Conservation (phyloP, 768 basidiomycete species). For the Boletus huronensis region DNA sequence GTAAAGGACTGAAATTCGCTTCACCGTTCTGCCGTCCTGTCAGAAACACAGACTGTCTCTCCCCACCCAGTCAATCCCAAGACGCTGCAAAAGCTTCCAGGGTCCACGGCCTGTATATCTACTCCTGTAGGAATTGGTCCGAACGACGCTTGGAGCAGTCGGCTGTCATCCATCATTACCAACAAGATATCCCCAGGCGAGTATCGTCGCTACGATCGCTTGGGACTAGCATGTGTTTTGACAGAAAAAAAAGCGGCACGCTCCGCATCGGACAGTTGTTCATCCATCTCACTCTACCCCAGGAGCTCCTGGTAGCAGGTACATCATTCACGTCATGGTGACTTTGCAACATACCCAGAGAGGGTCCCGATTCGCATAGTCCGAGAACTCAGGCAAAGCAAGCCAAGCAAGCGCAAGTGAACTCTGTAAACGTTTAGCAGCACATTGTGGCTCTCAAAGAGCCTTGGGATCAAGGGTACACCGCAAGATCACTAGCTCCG, state of each 20-base stretch:
- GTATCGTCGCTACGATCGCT: background rate
- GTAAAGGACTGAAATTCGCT: conserved; percentile 36
- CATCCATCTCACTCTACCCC: background rate
- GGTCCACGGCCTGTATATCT: no score
- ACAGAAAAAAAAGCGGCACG: no score
- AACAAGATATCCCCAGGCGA: no score
- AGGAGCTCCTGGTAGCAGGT: background rate
- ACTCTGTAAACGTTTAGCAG: background rate
- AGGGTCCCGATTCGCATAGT: background rate
- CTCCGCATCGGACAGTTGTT: background rate
- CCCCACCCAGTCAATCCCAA: background rate
- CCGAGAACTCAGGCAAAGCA: background rate
- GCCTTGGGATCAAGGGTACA: background rate
- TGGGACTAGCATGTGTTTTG: background rate
- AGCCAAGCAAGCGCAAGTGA: background rate
- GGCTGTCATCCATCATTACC: background rate
- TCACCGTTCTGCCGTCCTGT: no score
- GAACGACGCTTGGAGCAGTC: background rate
- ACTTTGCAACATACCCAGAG: background rate
- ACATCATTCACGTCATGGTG: background rate
- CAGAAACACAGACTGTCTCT: background rate
- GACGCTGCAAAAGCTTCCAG: background rate
- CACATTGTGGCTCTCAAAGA: no score
- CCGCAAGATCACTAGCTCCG: background rate
- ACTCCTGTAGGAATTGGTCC: background rate